Base-by-base conservation (phyloP, 768 basidiomycete species). In the Trametes cinnabarina region DNA sequence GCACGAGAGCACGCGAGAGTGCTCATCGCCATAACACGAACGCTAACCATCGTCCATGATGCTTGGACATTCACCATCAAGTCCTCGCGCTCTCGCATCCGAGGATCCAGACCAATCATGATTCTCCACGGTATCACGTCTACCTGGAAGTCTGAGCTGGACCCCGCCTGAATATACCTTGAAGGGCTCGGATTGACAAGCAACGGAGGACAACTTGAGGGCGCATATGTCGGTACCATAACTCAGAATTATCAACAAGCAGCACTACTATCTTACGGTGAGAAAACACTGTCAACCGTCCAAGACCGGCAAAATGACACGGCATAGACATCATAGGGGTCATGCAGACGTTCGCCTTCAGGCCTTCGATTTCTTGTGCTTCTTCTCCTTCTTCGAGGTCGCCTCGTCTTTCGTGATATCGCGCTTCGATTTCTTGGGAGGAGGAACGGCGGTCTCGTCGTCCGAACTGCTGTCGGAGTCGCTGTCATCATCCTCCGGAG, bases 321-420 rank as follows among this genome's bases (percentile, higher is more conserved):
- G 7, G n/a, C 20, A 51, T 22, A 44, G 23, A 39, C 30, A 44
- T 23, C 12, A 39, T 43, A 37, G 25, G 23, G 15, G 17, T 17
- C 20, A 40, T 10, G 15, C 4, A 20, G 34, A 23, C 44, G 17
- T 28, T 61, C n/a, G n/a, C n/a, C n/a, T n/a, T n/a, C 54, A 61
- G 40, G 77, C 77, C 59, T 77, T 74, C 32, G 71, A 61, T 58
- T 67, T 72, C 59, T 73, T 72, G 58, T 76, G 69, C 68, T 83
- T 82, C 69, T 78, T 79, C 60, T 74, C 77, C 39, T 76, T 67
- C 47, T 72, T 65, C 25, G 53, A 19, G 17, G 46, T 15, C 9
- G 39, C 34, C 46, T 62, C 63, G 30, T 68, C 66, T 42, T 71
- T 69, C 37, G 65, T 65, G 2, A 11, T 20, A 39, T 66, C 65